phyloP scores from a whole-genome alignment of 192 early-diverging fungal species.

The Entophlyctis helioformis region DNA sequence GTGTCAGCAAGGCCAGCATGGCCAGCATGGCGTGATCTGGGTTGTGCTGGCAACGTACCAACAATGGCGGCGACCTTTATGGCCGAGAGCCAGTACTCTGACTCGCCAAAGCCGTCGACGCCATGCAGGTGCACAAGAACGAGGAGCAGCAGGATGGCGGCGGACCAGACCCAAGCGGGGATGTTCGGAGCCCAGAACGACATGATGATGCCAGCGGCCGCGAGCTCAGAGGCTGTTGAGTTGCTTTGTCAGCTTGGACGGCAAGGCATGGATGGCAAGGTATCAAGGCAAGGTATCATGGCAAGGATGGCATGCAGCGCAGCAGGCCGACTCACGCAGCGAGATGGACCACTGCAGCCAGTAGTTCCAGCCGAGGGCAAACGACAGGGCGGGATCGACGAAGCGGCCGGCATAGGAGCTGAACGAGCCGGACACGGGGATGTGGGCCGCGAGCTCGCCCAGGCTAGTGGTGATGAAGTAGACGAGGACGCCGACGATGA shows the following conservation, averaged over 20 bases:
- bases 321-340: constrained; percentile 24
- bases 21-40: not conserved
- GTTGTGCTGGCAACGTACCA: not conserved
- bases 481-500: constrained; percentile 41
- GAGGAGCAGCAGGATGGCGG: constrained; percentile 50
- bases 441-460: constrained; percentile 76
- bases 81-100: constrained; percentile 61
- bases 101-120: constrained; percentile 75
- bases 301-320: too few species aligned
- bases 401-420: constrained; percentile 44
- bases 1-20: not conserved
- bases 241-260: constrained; percentile 1
- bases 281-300: constrained; percentile 12
- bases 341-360: constrained; percentile 57
- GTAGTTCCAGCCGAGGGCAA: constrained; percentile 55
- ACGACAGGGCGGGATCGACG: constrained; percentile 56
- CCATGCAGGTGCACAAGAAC: constrained; percentile 59
- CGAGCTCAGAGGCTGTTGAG: constrained; percentile 56
- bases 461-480: constrained; percentile 58
- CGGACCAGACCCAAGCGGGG: constrained; percentile 35
- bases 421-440: constrained; percentile 62
- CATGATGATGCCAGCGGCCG: constrained; percentile 70
- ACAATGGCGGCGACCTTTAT: constrained; percentile 37
- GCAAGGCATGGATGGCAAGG: constrained; percentile 11
- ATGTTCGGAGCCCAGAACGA: constrained; percentile 51